phyloP scores from a whole-genome alignment of 192 early-diverging fungal species.

The Chytriomyces sp. region DNA sequence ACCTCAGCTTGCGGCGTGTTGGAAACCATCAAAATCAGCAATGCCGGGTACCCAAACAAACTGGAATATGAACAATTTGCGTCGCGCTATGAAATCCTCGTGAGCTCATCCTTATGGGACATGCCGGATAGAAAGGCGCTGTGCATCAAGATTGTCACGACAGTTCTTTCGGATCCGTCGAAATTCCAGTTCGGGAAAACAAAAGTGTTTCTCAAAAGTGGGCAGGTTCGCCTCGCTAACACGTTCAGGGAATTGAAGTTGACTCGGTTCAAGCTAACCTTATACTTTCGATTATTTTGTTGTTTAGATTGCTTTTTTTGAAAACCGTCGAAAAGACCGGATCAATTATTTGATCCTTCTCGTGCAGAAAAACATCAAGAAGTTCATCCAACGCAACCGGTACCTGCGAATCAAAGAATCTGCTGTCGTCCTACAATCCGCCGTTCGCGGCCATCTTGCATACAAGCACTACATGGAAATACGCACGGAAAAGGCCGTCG shows the following conservation, averaged over 20 bases:
- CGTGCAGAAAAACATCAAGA: constrained; percentile 84
- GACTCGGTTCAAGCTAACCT: neutral
- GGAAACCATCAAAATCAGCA: constrained; percentile 93
- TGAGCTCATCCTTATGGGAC: constrained; percentile 28
- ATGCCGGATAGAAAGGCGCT: constrained; percentile 47
- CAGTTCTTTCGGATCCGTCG: constrained; percentile 75
- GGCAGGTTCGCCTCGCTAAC: too few species aligned
- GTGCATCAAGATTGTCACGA: constrained; percentile 75
- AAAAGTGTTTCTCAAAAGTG: constrained; percentile 98
- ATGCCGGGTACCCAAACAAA: constrained; percentile 87
- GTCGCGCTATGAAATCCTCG: constrained; percentile 58
- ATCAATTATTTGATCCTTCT: constrained; percentile 76
- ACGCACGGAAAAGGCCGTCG: constrained; percentile 69
- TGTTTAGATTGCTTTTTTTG: constrained; percentile 74
- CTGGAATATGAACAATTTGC: constrained; percentile 83
- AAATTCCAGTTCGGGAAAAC: constrained; percentile 93
- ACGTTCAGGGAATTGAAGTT: too few species aligned
- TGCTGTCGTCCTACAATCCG: constrained; percentile 65
- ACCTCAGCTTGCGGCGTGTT: constrained; percentile 87
- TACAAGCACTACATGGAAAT: constrained; percentile 60
- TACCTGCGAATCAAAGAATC: constrained; percentile 56
- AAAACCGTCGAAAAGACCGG: constrained; percentile 87
- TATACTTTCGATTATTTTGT: neutral
- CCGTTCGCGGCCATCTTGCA: constrained; percentile 66
- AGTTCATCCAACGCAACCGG: constrained; percentile 59